Conservation (phyloP, 768 basidiomycete genomes). For the Tylopilus vinaceipallidus region DNA sequence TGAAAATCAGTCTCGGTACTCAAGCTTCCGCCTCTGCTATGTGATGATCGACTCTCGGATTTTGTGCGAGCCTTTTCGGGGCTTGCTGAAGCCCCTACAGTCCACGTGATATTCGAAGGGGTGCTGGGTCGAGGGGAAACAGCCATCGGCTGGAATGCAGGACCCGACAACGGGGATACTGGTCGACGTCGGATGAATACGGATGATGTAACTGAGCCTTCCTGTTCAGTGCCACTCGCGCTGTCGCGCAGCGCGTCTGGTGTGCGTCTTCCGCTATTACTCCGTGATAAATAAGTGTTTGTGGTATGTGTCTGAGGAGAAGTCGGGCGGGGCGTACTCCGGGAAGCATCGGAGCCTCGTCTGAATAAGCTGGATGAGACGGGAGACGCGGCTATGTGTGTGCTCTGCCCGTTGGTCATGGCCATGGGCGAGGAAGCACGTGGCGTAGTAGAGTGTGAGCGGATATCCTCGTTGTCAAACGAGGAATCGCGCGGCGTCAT, state of each 20-base stretch:
- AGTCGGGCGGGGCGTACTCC: constrained; percentile 44
- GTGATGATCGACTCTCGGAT: constrained; percentile 33
- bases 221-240: constrained; percentile 36
- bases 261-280: constrained; percentile 62
- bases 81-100: constrained; percentile 34
- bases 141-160: constrained; percentile 58
- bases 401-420: constrained; percentile 32
- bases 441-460: constrained; percentile 69
- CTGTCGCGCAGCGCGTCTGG: constrained; percentile 51
- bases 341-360: constrained; percentile 58
- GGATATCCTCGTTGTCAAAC: constrained; percentile 68
- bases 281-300: constrained; percentile 51
- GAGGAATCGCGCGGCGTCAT: constrained; percentile 81
- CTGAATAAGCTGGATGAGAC: constrained; percentile 41
- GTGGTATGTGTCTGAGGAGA: constrained; percentile 44
- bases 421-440: constrained; percentile 69
- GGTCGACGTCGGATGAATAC: constrained; percentile 59
- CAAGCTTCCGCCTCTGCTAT: constrained; percentile 62
- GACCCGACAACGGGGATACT: constrained; percentile 66
- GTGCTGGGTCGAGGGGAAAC: constrained; percentile 53
- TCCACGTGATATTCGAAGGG: constrained; percentile 80
- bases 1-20: constrained; percentile 36
- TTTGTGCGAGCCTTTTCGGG: constrained; percentile 32
- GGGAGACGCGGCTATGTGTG: constrained; percentile 36
- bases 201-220: constrained; percentile 50